Percentiles rank a stretch among this genome's conserved stretches.
These are phyloP conservation scores for Puya raimondii DNA, from an alignment of 176 grass and related monocot species.

Conservation along the genomic window DNA sequence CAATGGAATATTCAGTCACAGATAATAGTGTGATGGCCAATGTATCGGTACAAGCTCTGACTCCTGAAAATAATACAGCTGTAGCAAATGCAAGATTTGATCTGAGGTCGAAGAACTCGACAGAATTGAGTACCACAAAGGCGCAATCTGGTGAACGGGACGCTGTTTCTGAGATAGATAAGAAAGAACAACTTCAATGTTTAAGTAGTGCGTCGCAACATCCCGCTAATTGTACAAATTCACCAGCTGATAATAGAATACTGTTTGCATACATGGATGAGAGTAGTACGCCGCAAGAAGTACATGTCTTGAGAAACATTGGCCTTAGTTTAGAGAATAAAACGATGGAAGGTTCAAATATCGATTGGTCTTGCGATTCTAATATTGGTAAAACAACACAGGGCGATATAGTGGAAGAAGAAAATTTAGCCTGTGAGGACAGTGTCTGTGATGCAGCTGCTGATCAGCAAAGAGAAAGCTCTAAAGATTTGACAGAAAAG, in stretches of 20 bases:
- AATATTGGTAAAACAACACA: conserved; percentile 26
- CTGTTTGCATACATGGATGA: neutral
- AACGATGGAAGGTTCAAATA: conserved; percentile 13
- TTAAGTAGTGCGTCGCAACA: neutral
- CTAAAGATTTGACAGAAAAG: conserved; percentile 20
- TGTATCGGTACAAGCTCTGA: conserved; percentile 17
- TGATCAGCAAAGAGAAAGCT: conserved; percentile 13
- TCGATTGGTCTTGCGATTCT: conserved; percentile 7
- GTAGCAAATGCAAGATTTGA: neutral
- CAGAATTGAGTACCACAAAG: neutral
- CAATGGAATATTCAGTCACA: conserved; percentile 29
- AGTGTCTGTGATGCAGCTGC: neutral
- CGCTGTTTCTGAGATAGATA: neutral
- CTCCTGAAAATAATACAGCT: conserved; percentile 7
- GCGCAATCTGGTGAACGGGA: neutral
- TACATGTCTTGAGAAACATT: neutral
- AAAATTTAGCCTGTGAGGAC: conserved; percentile 2
- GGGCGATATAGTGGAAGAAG: conserved; percentile 50
- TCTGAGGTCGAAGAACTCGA: neutral
- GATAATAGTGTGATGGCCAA: conserved; percentile 14
- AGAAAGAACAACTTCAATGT: neutral
- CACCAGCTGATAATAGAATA: neutral
- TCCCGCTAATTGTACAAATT: neutral
- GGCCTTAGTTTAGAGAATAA: neutral
- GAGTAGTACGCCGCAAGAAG: neutral